Evolutionary conservation across 345 rosid species (phyloP).

Genomic region (Euphorbia pulcherrima): DNA sequence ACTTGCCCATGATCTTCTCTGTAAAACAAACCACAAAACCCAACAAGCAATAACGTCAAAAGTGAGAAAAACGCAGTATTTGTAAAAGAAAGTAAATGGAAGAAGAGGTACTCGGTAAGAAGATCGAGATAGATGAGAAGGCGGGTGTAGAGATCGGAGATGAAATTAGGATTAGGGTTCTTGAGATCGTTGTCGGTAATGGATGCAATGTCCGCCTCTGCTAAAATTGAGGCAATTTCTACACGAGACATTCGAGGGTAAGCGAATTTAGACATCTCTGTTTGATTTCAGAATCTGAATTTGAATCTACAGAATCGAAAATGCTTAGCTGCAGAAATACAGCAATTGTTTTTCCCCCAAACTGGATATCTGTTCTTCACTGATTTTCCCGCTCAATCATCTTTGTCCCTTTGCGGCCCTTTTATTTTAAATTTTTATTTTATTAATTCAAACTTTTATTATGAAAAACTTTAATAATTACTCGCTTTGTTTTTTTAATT

Average conservation of each 20-base stretch:
- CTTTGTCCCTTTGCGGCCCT: too few relatives aligned
- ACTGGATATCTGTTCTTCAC: too few relatives aligned
- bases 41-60: not conserved
- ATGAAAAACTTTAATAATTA: too few relatives aligned
- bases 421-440: too few relatives aligned
- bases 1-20: slow-evolving; percentile 79
- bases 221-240: slow-evolving; percentile 53
- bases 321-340: not conserved
- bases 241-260: slow-evolving; percentile 56
- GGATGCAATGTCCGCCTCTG: slow-evolving; percentile 54
- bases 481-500: too few relatives aligned
- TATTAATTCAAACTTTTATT: too few relatives aligned
- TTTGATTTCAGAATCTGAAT: not conserved
- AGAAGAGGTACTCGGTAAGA: slow-evolving; percentile 48
- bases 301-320: not conserved
- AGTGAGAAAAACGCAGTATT: not conserved
- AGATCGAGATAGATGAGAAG: slow-evolving; percentile 65
- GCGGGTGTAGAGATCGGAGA: slow-evolving; percentile 56
- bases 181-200: slow-evolving; percentile 45
- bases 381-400: too few relatives aligned
- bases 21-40: slow-evolving; percentile 11
- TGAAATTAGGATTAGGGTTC: slow-evolving; percentile 47
- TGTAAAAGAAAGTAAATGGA: not conserved
- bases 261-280: slow-evolving; percentile 67
- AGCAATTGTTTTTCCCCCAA: too few relatives aligned